A percentile compares a stretch with the other conserved stretches of the same genome.
Conservation (phyloP, 306 rosid genomes). For the Quillaja saponaria region DNA sequence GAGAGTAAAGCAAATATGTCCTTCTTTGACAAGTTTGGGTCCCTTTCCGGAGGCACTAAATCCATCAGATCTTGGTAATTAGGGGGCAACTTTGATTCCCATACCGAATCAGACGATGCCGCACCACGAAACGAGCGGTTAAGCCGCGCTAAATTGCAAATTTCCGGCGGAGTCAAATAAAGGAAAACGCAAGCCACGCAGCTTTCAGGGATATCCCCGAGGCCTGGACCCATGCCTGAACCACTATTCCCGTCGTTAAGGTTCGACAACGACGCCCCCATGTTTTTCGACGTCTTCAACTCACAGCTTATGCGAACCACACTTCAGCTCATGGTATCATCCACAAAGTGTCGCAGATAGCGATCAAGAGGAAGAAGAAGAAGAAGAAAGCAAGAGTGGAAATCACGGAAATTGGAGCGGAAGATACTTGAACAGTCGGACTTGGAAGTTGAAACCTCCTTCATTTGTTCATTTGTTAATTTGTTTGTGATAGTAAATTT, state of each 20-base stretch:
- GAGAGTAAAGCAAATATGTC: slow-evolving; percentile 55
- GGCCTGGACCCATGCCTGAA: slow-evolving; percentile 38
- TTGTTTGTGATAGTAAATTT: neutral
- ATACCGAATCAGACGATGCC: slow-evolving; percentile 61
- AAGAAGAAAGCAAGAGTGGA: neutral
- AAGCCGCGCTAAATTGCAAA: slow-evolving; percentile 58
- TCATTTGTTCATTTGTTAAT: too few species aligned
- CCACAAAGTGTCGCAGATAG: neutral
- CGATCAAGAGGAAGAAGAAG: neutral
- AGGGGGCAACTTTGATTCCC: slow-evolving; percentile 56
- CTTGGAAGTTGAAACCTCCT: slow-evolving; percentile 1
- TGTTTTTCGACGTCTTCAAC: slow-evolving; percentile 5
- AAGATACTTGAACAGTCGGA: neutral
- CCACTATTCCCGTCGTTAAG: slow-evolving; percentile 45
- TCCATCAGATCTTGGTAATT: slow-evolving; percentile 57
- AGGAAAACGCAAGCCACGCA: slow-evolving; percentile 62
- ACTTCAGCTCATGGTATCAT: neutral
- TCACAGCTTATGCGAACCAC: neutral
- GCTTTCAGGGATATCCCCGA: slow-evolving; percentile 63
- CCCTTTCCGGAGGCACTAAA: slow-evolving; percentile 49
- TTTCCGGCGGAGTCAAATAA: slow-evolving; percentile 57
- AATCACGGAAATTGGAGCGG: neutral
- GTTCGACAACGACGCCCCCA: slow-evolving; percentile 58
- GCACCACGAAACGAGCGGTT: slow-evolving; percentile 59
- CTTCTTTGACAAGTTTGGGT: slow-evolving; percentile 45